Evolutionary conservation across 495 filamentous ascomycete genomes (phyloP).

Genomic region (Cryomyces minteri): DNA sequence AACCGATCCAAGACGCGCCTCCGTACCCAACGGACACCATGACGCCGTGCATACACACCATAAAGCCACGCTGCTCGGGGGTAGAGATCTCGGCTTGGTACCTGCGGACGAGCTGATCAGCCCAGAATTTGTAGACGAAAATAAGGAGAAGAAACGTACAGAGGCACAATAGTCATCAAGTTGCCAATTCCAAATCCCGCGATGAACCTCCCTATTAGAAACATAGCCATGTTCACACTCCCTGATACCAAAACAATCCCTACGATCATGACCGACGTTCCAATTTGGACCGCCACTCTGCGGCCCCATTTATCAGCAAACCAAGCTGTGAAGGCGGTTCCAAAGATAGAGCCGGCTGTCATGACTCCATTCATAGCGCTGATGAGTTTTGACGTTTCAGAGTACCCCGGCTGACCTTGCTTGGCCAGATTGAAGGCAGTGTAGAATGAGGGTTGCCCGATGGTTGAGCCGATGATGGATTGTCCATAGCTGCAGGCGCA

Average conservation of each 20-base stretch:
- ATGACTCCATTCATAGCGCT: conserved; percentile 9
- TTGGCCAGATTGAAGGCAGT: conserved; percentile 11
- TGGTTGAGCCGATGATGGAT: conserved; percentile 33
- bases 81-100: conserved; percentile 11
- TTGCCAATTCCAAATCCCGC: conserved; percentile 30
- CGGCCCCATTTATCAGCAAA: conserved; percentile 26
- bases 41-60: conserved; percentile 12
- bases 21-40: conserved; percentile 10
- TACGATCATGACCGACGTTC: conserved; percentile 23
- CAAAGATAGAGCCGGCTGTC: conserved; percentile 14
- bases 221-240: conserved; percentile 27
- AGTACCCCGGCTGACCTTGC: conserved; percentile 9
- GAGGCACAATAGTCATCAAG: conserved; percentile 6
- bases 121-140: too few species aligned
- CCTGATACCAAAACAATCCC: conserved; percentile 27
- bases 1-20: conserved; percentile 9
- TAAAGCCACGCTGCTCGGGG: conserved; percentile 9
- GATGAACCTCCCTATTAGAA: conserved; percentile 28
- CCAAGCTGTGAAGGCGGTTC: conserved; percentile 25
- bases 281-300: conserved; percentile 27
- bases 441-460: conserved; percentile 30
- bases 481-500: conserved; percentile 28
- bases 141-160: too few species aligned
- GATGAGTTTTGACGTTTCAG: conserved; percentile 5
- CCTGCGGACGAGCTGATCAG: too few species aligned